phyloP scores from a whole-genome alignment of 2,329 filamentous ascomycete species.

The Lachnellula hyalina region DNA sequence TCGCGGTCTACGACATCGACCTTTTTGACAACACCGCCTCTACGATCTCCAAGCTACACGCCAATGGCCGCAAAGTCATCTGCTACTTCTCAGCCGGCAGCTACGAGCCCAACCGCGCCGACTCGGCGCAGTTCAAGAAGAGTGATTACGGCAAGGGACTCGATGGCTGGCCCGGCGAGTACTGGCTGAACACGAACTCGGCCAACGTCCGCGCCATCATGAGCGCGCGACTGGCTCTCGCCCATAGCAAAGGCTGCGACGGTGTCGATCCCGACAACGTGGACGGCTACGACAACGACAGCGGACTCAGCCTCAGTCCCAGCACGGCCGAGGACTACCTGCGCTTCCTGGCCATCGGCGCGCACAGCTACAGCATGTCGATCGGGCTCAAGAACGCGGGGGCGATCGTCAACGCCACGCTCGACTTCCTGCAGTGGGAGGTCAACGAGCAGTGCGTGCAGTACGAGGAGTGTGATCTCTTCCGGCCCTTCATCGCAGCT shows the following conservation, averaged over 20 bases:
- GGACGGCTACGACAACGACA: slow-evolving; percentile 60
- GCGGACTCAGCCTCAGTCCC: slow-evolving; percentile 54
- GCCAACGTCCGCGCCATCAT: slow-evolving; percentile 57
- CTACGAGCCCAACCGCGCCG: slow-evolving; percentile 57
- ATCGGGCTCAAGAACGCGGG: slow-evolving; percentile 66
- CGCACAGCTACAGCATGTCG: slow-evolving; percentile 49
- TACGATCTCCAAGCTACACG: slow-evolving; percentile 42
- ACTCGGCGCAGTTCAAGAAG: slow-evolving; percentile 47
- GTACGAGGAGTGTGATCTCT: slow-evolving; percentile 54
- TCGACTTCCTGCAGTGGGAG: slow-evolving; percentile 53
- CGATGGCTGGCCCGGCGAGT: slow-evolving; percentile 60
- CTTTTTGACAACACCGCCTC: slow-evolving; percentile 39
- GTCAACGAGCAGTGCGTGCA: slow-evolving; percentile 66
- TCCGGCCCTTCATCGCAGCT: slow-evolving; percentile 50
- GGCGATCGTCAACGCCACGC: slow-evolving; percentile 46
- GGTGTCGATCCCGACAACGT: slow-evolving; percentile 67
- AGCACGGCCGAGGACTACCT: slow-evolving; percentile 54
- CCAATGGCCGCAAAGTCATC: slow-evolving; percentile 53
- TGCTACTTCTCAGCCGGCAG: slow-evolving; percentile 71
- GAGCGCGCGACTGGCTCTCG: slow-evolving; percentile 51
- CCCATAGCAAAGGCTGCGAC: slow-evolving; percentile 56
- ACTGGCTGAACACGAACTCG: slow-evolving; percentile 58
- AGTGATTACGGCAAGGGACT: slow-evolving; percentile 52
- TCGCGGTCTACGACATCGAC: slow-evolving; percentile 34
- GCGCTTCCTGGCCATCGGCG: slow-evolving; percentile 51